Percentiles rank a stretch among this genome's conserved stretches.
These are phyloP conservation scores for Suzukiozyma palmioleophila DNA, from an alignment of 1,139 yeast species.

Conservation along the genomic window DNA sequence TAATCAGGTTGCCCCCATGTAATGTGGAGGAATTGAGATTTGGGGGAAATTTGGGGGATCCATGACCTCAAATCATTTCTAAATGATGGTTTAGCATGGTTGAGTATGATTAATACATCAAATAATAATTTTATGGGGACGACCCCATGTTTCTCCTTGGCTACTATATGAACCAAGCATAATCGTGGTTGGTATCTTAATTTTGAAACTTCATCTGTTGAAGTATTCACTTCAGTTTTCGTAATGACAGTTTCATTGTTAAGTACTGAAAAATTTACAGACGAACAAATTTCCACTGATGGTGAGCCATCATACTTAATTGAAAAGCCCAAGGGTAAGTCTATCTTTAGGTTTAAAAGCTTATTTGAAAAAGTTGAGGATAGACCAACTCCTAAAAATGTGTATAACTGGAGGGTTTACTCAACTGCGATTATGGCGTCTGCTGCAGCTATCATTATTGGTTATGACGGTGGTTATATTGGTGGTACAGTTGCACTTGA, in stretches of 20 bases:
- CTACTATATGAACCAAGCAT: no score
- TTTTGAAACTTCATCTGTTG: no score
- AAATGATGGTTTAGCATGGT: no score
- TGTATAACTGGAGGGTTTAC: constrained; percentile 34
- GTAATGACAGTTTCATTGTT: not conserved
- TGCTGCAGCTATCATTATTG: constrained; percentile 35
- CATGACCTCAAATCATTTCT: no score
- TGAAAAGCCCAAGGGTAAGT: not conserved
- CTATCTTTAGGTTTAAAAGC: constrained; percentile 15
- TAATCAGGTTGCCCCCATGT: no score
- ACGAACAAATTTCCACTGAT: not conserved
- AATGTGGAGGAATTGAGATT: no score
- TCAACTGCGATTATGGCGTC: constrained; percentile 38
- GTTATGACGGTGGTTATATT: constrained; percentile 42
- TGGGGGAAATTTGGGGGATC: no score
- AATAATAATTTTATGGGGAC: not conserved
- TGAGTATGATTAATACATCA: no score
- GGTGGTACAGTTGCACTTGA: constrained; percentile 40
- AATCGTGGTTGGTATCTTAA: no score
- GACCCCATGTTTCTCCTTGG: not conserved
- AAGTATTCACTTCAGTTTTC: no score
- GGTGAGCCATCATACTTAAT: not conserved
- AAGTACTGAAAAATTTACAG: constrained; percentile 2
- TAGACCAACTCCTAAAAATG: constrained; percentile 36
- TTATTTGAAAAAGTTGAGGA: constrained; percentile 34